phyloP scores from a whole-genome alignment of 2,329 filamentous ascomycete genomes.

The Pyrenochaeta sp. region DNA sequence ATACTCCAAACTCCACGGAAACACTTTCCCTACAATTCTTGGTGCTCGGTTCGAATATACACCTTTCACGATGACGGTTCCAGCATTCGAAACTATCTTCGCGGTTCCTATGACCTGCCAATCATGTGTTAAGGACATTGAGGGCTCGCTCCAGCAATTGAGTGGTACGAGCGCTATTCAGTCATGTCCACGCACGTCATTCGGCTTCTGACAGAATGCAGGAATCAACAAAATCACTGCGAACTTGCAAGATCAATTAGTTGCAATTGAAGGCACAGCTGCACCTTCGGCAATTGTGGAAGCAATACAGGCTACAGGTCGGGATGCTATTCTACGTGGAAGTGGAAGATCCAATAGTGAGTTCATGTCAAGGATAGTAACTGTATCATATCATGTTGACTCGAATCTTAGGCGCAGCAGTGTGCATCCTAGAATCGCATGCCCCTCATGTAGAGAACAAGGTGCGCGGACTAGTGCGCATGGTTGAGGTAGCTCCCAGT shows the following conservation, averaged over 20 bases:
- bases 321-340: constrained; percentile 92
- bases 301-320: constrained; percentile 87
- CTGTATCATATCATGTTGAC: constrained; percentile 7
- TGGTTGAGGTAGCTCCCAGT: constrained; percentile 86
- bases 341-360: constrained; percentile 84
- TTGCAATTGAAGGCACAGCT: constrained; percentile 87
- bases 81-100: constrained; percentile 78
- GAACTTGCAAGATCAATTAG: constrained; percentile 81
- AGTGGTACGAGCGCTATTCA: constrained; percentile 59
- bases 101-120: constrained; percentile 94
- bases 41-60: neutral
- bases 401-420: constrained; percentile 71
- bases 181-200: constrained; percentile 30
- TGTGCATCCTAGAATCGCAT: constrained; percentile 94
- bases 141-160: constrained; percentile 77
- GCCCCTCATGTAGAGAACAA: constrained; percentile 67
- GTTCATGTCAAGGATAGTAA: constrained; percentile 45
- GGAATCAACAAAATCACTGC: constrained; percentile 86
- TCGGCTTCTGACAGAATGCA: constrained; percentile 43
- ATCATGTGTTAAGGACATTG: constrained; percentile 85
- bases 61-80: constrained; percentile 39
- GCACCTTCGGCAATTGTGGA: constrained; percentile 88
- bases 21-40: neutral
- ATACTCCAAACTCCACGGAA: constrained; percentile 2
- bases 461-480: constrained; percentile 86